phyloP scores from a whole-genome alignment of 768 basidiomycete species.

The Amanita phalloides region DNA sequence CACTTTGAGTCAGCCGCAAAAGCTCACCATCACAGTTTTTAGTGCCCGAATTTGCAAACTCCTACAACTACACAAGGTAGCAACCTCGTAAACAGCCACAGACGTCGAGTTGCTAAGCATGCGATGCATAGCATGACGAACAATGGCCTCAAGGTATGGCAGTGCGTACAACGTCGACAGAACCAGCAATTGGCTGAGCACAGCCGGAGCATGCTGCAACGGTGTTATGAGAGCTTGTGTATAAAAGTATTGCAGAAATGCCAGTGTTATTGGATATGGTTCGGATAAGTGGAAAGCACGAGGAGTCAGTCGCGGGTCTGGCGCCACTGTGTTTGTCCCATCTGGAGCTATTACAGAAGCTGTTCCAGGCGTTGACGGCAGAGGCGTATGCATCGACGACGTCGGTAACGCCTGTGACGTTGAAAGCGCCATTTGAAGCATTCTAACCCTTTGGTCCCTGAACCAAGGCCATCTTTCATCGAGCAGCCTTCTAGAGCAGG shows the following conservation, averaged over 20 bases:
- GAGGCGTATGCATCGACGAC: slow-evolving; percentile 49
- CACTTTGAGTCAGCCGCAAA: background rate
- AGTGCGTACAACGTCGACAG: slow-evolving; percentile 79
- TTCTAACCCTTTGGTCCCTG: slow-evolving; percentile 51
- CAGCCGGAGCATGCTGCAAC: slow-evolving; percentile 83
- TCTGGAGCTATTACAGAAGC: slow-evolving; percentile 22
- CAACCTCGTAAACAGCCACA: slow-evolving; percentile 91
- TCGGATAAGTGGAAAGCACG: slow-evolving; percentile 77
- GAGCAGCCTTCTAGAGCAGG: slow-evolving; percentile 75
- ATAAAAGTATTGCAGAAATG: slow-evolving; percentile 91
- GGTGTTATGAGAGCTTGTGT: slow-evolving; percentile 79
- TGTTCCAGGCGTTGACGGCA: slow-evolving; percentile 50
- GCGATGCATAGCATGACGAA: slow-evolving; percentile 93
- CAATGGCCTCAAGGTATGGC: slow-evolving; percentile 60
- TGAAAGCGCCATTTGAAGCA: slow-evolving; percentile 45
- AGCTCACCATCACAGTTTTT: slow-evolving; percentile 72
- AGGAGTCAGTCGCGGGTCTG: slow-evolving; percentile 73
- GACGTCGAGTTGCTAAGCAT: slow-evolving; percentile 76
- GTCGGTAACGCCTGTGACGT: slow-evolving; percentile 49
- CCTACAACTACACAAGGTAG: slow-evolving; percentile 81
- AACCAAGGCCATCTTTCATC: slow-evolving; percentile 97
- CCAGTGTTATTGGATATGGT: slow-evolving; percentile 80
- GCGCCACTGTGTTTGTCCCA: slow-evolving; percentile 2
- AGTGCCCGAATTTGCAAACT: slow-evolving; percentile 86
- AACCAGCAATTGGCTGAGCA: slow-evolving; percentile 78